A percentile compares a stretch with the other conserved stretches of the same genome.
phyloP scores from a whole-genome alignment of 495 filamentous ascomycete genomes.

The Penicillium atrosanguineum region DNA sequence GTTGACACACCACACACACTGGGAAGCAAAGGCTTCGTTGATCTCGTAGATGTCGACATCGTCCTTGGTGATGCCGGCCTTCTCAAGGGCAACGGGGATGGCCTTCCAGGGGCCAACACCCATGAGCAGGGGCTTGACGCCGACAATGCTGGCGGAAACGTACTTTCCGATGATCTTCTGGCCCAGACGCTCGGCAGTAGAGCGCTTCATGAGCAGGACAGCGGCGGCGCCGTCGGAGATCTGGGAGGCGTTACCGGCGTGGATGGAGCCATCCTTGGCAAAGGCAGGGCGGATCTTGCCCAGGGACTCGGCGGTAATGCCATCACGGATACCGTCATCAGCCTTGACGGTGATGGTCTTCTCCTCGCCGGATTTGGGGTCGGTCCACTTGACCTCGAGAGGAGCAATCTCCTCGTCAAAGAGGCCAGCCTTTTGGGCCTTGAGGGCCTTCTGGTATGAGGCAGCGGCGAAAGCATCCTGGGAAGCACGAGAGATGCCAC shows the following conservation, averaged over 20 bases:
- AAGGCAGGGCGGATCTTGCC: constrained; percentile 90
- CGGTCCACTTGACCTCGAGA: constrained; percentile 74
- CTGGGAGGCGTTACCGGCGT: constrained; percentile 94
- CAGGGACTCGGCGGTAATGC: constrained; percentile 83
- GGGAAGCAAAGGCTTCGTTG: constrained; percentile 96
- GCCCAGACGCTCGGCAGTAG: constrained; percentile 81
- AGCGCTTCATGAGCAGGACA: constrained; percentile 92
- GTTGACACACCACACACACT: constrained; percentile 90
- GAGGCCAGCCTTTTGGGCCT: constrained; percentile 81
- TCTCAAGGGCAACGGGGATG: constrained; percentile 85
- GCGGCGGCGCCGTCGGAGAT: constrained; percentile 95
- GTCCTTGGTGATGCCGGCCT: constrained; percentile 80
- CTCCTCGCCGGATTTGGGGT: constrained; percentile 87
- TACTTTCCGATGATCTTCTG: constrained; percentile 91
- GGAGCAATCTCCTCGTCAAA: constrained; percentile 94
- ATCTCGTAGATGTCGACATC: constrained; percentile 98
- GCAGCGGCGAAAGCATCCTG: constrained; percentile 90
- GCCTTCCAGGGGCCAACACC: constrained; percentile 94
- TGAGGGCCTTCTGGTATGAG: constrained; percentile 84
- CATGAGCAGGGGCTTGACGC: constrained; percentile 92
- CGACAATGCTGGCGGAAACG: constrained; percentile 78
- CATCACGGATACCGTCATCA: constrained; percentile 84
- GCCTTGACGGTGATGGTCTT: constrained; percentile 78
- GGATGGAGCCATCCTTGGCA: constrained; percentile 86
- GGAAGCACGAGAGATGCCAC: constrained; percentile 61